phyloP scores from a whole-genome alignment of 345 rosid species.

The Lumnitzera racemosa region DNA sequence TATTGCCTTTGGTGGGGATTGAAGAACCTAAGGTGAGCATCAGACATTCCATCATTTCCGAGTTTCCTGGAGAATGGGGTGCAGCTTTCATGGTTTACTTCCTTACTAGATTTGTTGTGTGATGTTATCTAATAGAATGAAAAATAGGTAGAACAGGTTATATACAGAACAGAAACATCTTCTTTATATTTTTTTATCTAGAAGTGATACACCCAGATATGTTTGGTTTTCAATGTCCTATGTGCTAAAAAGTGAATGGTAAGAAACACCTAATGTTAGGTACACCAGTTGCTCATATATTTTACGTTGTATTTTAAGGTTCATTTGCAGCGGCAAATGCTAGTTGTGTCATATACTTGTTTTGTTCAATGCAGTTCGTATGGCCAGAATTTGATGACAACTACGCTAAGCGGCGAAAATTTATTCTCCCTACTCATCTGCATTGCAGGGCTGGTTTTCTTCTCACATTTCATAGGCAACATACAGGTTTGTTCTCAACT shows the following conservation, averaged over 20 bases:
- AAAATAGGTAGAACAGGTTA: no score
- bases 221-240: no score
- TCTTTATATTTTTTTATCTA: no score
- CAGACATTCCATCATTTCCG: not conserved
- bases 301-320: not conserved
- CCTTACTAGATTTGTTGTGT: not conserved
- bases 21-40: constrained; percentile 51
- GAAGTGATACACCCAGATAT: no score
- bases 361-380: constrained; percentile 53
- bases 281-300: not conserved
- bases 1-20: constrained; percentile 97
- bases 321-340: not conserved
- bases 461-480: constrained; percentile 80
- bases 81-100: not conserved
- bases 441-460: constrained; percentile 66
- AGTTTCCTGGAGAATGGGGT: no score
- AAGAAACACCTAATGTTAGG: not conserved
- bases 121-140: not conserved
- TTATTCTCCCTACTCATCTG: constrained; percentile 57
- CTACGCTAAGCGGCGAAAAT: constrained; percentile 48
- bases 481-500: constrained; percentile 45
- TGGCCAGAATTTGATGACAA: constrained; percentile 61
- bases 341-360: not conserved
- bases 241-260: no score
- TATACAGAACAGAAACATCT: no score